Base-by-base conservation (phyloP, 495 filamentous ascomycete genomes). In the Friedmanniomyces simplex region DNA sequence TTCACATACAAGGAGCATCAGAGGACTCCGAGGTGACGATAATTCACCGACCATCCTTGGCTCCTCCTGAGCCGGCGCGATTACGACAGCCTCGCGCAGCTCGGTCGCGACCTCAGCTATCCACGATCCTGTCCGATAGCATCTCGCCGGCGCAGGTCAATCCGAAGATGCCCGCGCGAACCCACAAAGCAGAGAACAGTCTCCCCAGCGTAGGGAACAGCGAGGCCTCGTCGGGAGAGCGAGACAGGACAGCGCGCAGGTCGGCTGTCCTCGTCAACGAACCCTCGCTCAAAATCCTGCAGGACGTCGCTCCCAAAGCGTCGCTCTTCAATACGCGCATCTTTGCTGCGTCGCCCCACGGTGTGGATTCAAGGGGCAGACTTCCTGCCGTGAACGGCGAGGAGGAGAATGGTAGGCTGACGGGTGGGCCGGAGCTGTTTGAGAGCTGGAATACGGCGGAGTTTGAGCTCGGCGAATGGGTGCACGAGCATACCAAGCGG, bases 401-500 rank as follows among this genome's bases (percentile, higher is more conserved):
- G 4, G 50, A 24, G 5, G 50, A 36, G 50, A 50, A 50, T 41
- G 50, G 10, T 34, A 36, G 1, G 51, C 21, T 12, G 59, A 54
- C 57, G 36, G 52, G 41, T n/a, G 57, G 13, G 20, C 34, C 45
- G 18, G 54, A 50, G 51, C 26, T 59, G 59, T 58, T 54, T 24
- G 59, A 62, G 14, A 49, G 24, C 25, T 59, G 55, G 60, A 59
- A 55, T 24, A 57, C 55, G 43, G 18, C 39, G 24, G 56, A 59
- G 14, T 54, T 55, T 37, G 39, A 45, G 32, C 26, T 54, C 37
- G n/a, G 41, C 1, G 37, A 56, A 21, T 59, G 58, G 54, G 39
- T 64, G 24, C 51, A 58, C 21, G 54, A 64, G 55, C 50, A 58
- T 55, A 61, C 58, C 20, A 61, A 56, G 37, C 50, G 53, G 39